Base-by-base conservation (phyloP, 2,329 filamentous ascomycete species). In the Arachnomyces sp. region DNA sequence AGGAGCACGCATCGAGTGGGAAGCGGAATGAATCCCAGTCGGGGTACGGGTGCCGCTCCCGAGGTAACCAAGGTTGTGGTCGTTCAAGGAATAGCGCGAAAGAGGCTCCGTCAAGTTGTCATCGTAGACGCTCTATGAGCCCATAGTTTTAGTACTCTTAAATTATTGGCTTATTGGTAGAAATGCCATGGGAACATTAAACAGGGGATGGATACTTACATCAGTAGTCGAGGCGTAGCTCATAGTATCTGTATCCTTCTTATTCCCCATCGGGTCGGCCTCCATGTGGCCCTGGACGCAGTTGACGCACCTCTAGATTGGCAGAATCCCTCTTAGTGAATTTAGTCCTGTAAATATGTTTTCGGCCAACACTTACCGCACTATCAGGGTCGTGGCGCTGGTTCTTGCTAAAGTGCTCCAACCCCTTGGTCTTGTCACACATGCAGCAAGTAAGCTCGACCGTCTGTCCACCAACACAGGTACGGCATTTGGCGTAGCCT, bases 361-460 rank as follows among this genome's bases (percentile, higher is more conserved):
- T 9, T 28, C 4, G 31, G 13, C 6, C 28, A 35, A 45, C 18
- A 58, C 68, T 44, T 65, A 72, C 71, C 17, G 65, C 66, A 30
- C 49, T 52, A 42, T 70, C 71, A 1, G 64, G 61, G 31, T 67
- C 64, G 18, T 51, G 57, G 11, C 72, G 63, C 55, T 74, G 68
- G 5, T 48, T 48, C 46, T 72, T 76, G 13, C 68, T 65, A 47
- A 76, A 79, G 0, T 60, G 58, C 4, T 71, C 65, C 2, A 74
- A 42, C 0, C 62, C 57, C 48, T 74, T 74, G 2, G 56, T 62
- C 41, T 63, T 50, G 14, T 61, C 53, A 49, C 75, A 78, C 29
- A 66, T 56, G 25, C 47, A 51, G 48, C 74, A 78, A 7, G 60
- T 57, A 18, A 76, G 50, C 47, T 77, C 74, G 3, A 63, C 54